phyloP scores from a whole-genome alignment of 257 asterid genomes.

The Przewalskia tangutica region DNA sequence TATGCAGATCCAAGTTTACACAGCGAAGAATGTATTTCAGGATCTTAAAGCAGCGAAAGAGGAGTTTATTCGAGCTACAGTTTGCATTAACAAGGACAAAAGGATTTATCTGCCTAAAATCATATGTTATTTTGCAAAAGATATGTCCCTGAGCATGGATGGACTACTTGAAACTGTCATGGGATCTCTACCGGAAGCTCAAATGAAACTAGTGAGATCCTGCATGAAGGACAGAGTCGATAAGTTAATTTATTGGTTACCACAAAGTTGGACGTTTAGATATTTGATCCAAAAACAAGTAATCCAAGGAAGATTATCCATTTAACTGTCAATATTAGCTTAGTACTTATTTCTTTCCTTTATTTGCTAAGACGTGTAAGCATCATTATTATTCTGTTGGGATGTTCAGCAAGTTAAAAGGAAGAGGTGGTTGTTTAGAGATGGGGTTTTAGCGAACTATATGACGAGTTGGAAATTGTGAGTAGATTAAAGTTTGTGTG shows the following conservation, averaged over 20 bases:
- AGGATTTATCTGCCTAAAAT: conserved; percentile 64
- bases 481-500: neutral
- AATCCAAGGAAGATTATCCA: conserved; percentile 23
- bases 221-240: conserved; percentile 47
- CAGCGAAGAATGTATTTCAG: conserved; percentile 46
- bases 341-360: neutral
- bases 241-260: conserved; percentile 56
- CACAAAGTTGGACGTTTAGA: conserved; percentile 55
- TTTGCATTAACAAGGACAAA: conserved; percentile 47
- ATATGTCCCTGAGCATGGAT: conserved; percentile 51
- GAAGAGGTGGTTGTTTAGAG: neutral
- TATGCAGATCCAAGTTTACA: conserved; percentile 62
- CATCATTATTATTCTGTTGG: neutral
- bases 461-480: neutral
- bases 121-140: conserved; percentile 53
- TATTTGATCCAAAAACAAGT: conserved; percentile 56
- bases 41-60: conserved; percentile 66
- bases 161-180: conserved; percentile 44
- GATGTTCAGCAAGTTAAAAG: neutral
- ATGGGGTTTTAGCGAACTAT: neutral
- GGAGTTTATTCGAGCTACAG: conserved; percentile 56
- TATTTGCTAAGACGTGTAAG: neutral
- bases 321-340: conserved; percentile 8
- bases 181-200: conserved; percentile 40
- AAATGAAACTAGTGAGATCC: conserved; percentile 34